phyloP scores from a whole-genome alignment of 495 filamentous ascomycete genomes.

The Hyaloscypha hepaticicola region DNA sequence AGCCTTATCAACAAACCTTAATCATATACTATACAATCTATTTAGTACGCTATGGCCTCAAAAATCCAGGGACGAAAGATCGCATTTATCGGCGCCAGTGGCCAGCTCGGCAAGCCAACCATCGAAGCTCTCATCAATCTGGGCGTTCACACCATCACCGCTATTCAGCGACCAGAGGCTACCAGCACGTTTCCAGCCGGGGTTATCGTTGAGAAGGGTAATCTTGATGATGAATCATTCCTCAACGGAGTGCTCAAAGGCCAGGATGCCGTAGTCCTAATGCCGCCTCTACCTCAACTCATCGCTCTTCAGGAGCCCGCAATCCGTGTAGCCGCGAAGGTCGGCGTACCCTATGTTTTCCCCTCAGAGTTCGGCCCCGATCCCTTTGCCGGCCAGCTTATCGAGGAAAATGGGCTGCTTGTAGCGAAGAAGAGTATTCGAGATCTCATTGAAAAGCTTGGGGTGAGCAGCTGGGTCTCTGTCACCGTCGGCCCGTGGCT shows the following conservation, averaged over 20 bases:
- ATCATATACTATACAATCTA: too few relatives aligned
- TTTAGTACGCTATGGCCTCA: not conserved
- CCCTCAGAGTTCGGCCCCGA: constrained; percentile 3
- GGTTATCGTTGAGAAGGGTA: constrained; percentile 40
- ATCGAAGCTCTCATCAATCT: constrained; percentile 40
- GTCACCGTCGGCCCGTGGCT: not conserved
- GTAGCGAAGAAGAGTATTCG: not conserved
- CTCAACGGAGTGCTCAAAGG: constrained; percentile 48
- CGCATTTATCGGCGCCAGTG: constrained; percentile 1
- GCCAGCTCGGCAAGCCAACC: not conserved
- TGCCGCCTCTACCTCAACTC: not conserved
- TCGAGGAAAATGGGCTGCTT: not conserved
- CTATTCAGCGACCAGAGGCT: constrained; percentile 48
- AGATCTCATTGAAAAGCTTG: constrained; percentile 5
- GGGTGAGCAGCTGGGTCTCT: not conserved
- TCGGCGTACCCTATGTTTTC: not conserved
- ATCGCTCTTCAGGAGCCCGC: not conserved
- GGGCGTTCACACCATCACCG: constrained; percentile 53
- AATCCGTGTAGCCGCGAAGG: not conserved
- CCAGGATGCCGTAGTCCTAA: constrained; percentile 38
- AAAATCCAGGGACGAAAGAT: not conserved
- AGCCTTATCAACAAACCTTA: too few relatives aligned
- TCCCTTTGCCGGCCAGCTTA: not conserved
- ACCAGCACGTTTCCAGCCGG: constrained; percentile 42
- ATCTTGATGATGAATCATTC: constrained; percentile 47